These are phyloP conservation scores for Microstroma glucosiphilum DNA, from an alignment of 1,284 basidiomycete species.

Conservation along the genomic window DNA sequence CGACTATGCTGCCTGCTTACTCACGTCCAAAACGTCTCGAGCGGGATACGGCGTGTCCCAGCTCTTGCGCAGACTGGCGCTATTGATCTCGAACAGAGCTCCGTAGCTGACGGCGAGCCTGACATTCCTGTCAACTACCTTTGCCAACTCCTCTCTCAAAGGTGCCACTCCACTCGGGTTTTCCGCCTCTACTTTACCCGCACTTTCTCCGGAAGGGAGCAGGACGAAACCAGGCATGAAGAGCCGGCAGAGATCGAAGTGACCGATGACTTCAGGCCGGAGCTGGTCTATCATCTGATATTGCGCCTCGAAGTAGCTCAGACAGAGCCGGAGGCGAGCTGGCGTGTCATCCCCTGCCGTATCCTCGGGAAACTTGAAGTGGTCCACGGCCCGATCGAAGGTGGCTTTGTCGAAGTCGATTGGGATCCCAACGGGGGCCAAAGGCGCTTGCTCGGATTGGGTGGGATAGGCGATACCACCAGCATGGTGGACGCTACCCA, in stretches of 20 bases:
- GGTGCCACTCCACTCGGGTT: background rate
- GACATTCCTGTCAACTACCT: conserved; percentile 70
- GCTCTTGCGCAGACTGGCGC: conserved; percentile 83
- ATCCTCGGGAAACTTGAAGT: conserved; percentile 45
- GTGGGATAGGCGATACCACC: background rate
- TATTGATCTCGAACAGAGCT: conserved; percentile 86
- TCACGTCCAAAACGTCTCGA: conserved; percentile 59
- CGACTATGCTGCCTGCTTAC: conserved; percentile 10
- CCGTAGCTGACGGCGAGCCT: conserved; percentile 70
- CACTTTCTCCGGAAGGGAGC: background rate
- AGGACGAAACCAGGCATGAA: conserved; percentile 58
- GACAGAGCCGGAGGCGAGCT: conserved; percentile 21
- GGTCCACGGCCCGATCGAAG: conserved; percentile 61
- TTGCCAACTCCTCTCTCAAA: conserved; percentile 51
- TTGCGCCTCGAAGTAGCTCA: conserved; percentile 40
- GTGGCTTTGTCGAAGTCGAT: conserved; percentile 84
- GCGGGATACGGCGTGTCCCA: conserved; percentile 82
- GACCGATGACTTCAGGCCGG: conserved; percentile 83
- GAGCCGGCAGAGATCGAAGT: conserved; percentile 63
- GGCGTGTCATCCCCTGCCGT: conserved; percentile 4
- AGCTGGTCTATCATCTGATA: conserved; percentile 54
- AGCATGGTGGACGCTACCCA: conserved; percentile 86
- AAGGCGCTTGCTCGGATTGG: background rate
- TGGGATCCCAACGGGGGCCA: conserved; percentile 60
- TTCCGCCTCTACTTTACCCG: background rate